Conservation (phyloP, 2,329 filamentous ascomycete species). For the Cryoendolithus antarcticus region DNA sequence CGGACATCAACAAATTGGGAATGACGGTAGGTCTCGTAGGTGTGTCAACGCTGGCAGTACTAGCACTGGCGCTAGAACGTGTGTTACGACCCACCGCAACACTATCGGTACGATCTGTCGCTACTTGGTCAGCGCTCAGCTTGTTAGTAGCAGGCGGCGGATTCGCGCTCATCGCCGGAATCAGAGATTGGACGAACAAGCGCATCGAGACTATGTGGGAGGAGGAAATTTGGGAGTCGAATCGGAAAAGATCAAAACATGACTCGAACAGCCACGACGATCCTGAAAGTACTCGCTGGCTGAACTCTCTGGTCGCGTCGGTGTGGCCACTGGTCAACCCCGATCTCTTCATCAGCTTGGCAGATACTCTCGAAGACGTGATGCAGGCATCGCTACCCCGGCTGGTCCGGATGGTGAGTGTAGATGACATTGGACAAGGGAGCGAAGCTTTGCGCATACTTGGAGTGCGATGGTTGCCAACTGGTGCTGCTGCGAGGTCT, state of each 20-base stretch:
- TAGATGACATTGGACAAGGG: constrained; percentile 65
- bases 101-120: not conserved
- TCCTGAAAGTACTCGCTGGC: constrained; percentile 58
- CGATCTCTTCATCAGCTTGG: constrained; percentile 56
- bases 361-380: constrained; percentile 63
- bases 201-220: constrained; percentile 53
- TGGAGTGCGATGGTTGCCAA: constrained; percentile 60
- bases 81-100: not conserved
- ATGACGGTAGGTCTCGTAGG: constrained; percentile 28
- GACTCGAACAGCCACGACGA: constrained; percentile 29
- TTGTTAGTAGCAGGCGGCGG: constrained; percentile 8
- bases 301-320: constrained; percentile 55
- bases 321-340: constrained; percentile 68
- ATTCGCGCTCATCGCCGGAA: constrained; percentile 12
- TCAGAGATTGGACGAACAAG: constrained; percentile 47
- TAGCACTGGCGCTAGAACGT: constrained; percentile 17
- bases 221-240: constrained; percentile 57
- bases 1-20: constrained; percentile 33
- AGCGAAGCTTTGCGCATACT: constrained; percentile 59
- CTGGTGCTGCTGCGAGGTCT: constrained; percentile 52
- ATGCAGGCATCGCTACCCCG: constrained; percentile 66
- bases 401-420: constrained; percentile 59
- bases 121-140: constrained; percentile 11
- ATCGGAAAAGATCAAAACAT: constrained; percentile 41
- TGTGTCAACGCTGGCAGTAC: constrained; percentile 17